These are phyloP conservation scores for Tuber umbilicatum DNA, from an alignment of 495 filamentous ascomycete genomes.

Conservation along the genomic window DNA sequence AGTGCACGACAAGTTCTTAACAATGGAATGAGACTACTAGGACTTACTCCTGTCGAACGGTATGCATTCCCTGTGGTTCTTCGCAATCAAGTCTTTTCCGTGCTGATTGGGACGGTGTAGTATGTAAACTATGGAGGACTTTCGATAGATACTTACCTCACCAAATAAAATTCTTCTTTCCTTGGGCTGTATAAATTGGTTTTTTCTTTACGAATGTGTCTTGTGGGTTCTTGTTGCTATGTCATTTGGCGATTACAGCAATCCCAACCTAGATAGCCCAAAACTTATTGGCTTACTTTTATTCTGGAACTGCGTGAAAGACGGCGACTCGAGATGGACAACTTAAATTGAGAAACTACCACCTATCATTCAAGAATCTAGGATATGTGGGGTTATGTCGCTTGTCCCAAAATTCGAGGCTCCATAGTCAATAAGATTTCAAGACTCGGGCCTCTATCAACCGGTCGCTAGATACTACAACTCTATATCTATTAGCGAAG, in stretches of 20 bases:
- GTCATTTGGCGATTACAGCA: not conserved
- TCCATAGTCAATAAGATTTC: not conserved
- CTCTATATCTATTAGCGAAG: not conserved
- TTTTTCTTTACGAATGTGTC: not conserved
- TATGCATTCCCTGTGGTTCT: not conserved
- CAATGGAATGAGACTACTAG: constrained; percentile 79
- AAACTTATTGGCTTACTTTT: not conserved
- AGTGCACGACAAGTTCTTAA: constrained; percentile 67
- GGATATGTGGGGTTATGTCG: not conserved
- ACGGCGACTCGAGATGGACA: not conserved
- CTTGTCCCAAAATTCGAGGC: not conserved
- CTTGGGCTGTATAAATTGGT: not conserved
- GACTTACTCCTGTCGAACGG: constrained; percentile 68
- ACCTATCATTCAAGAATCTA: not conserved
- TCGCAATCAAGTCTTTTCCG: not conserved
- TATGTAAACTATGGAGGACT: not conserved
- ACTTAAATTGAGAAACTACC: not conserved
- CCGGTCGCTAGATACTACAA: not conserved
- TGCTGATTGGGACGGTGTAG: not conserved
- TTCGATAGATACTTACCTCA: not conserved
- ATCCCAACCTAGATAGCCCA: not conserved
- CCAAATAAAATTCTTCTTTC: not conserved
- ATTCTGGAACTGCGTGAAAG: not conserved
- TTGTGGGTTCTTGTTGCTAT: not conserved
- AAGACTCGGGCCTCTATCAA: not conserved